Evolutionary conservation across 345 rosid genomes (phyloP).

Genomic region (Eucalyptus pumila): DNA sequence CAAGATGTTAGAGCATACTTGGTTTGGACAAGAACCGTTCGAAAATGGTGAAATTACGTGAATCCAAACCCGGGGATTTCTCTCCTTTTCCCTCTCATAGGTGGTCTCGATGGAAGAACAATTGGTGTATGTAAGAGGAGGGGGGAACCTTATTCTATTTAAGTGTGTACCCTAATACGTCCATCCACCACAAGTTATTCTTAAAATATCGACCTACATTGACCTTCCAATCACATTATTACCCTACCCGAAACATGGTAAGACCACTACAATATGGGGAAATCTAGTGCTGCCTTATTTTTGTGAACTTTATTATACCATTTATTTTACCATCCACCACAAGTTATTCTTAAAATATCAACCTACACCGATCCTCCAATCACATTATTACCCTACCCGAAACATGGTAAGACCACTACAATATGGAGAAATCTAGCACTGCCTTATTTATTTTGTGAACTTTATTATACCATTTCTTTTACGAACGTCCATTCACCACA

Average conservation of each 20-base stretch:
- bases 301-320: background rate
- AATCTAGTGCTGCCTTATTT: background rate
- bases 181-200: background rate
- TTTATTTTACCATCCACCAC: background rate
- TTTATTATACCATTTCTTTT: background rate
- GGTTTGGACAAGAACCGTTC: background rate
- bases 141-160: background rate
- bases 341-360: background rate
- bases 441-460: background rate
- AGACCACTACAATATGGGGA: background rate
- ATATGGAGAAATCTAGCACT: background rate
- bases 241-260: background rate
- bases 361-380: background rate
- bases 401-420: background rate
- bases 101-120: background rate
- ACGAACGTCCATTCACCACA: too few relatives aligned
- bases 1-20: background rate
- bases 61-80: rapidly evolving
- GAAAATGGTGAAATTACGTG: background rate
- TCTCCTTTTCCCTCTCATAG: background rate
- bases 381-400: background rate
- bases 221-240: background rate
- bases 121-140: background rate
- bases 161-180: rapidly evolving
- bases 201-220: background rate